A percentile compares a stretch with the other conserved stretches of the same genome.
These are phyloP conservation scores for Byssothecium circinans DNA, from an alignment of 2,329 filamentous ascomycete genomes.

Conservation along the genomic window DNA sequence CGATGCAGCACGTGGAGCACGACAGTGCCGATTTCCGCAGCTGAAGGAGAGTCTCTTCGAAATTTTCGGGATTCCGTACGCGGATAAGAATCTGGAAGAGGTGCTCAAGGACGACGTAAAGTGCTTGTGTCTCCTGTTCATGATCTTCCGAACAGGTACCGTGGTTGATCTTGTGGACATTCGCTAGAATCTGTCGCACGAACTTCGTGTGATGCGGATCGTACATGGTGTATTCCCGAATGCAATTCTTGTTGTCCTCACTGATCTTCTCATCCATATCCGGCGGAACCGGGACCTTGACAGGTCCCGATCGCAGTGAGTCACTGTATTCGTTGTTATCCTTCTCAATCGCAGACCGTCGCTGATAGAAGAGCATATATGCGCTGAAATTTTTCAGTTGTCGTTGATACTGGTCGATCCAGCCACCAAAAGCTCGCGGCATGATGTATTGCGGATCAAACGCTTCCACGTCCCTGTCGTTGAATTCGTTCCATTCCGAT, in stretches of 20 bases:
- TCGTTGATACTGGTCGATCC: slow-evolving; percentile 32
- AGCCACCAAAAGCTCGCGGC: slow-evolving; percentile 67
- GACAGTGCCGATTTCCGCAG: slow-evolving; percentile 58
- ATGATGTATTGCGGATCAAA: slow-evolving; percentile 78
- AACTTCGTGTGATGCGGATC: slow-evolving; percentile 72
- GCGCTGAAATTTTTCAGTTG: slow-evolving; percentile 61
- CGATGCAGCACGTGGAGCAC: slow-evolving; percentile 56
- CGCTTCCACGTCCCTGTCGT: slow-evolving; percentile 77
- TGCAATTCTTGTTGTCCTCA: slow-evolving; percentile 70
- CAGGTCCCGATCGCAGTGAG: slow-evolving; percentile 47
- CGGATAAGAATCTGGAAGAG: slow-evolving; percentile 76
- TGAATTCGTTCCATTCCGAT: slow-evolving; percentile 83
- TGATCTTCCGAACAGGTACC: slow-evolving; percentile 55
- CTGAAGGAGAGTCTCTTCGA: slow-evolving; percentile 58
- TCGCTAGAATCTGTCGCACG: slow-evolving; percentile 62
- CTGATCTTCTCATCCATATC: slow-evolving; percentile 60
- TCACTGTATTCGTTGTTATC: slow-evolving; percentile 41
- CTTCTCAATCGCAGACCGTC: slow-evolving; percentile 64
- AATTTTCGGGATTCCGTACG: slow-evolving; percentile 67
- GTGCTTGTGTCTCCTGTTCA: slow-evolving; percentile 52
- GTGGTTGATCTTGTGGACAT: slow-evolving; percentile 54
- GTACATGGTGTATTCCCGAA: slow-evolving; percentile 78
- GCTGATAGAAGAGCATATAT: slow-evolving; percentile 98
- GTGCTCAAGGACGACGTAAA: slow-evolving; percentile 63
- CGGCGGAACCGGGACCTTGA: slow-evolving; percentile 50